Conservation (phyloP, 2,329 filamentous ascomycete genomes). For the Blumeria hordei region DNA sequence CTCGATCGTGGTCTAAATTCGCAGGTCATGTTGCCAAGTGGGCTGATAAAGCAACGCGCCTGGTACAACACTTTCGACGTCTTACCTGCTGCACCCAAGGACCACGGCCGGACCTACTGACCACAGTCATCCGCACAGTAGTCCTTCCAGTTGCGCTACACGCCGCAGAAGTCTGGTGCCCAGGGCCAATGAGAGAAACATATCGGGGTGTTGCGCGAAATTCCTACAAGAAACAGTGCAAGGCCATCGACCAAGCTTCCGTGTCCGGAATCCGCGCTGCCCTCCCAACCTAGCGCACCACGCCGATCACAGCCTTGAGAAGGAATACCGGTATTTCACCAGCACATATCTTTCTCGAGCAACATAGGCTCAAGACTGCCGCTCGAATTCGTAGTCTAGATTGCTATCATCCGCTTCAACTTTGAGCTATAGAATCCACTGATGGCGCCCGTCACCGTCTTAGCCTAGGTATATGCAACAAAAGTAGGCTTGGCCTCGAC, state of each 20-base stretch:
- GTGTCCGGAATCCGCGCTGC: neutral
- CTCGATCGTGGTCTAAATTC: neutral
- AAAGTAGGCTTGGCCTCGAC: no score
- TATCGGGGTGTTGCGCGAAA: neutral
- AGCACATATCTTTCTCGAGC: no score
- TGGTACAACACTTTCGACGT: neutral
- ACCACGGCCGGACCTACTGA: neutral
- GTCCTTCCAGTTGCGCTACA: neutral
- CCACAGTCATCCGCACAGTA: neutral
- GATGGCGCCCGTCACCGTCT: no score
- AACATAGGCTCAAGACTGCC: no score
- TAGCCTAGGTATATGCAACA: no score
- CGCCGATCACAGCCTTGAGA: neutral
- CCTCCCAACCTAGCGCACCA: neutral
- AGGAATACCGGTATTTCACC: neutral
- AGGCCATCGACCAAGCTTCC: neutral
- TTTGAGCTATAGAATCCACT: no score
- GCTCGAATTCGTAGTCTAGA: no score
- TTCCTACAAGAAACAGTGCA: neutral
- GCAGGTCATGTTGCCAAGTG: neutral
- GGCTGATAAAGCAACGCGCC: neutral
- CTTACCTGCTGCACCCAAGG: neutral
- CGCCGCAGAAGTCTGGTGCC: neutral
- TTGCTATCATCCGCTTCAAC: no score
- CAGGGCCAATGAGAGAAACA: neutral